Conservation (phyloP, 768 basidiomycete species). For the Gloeophyllum trabeum region DNA sequence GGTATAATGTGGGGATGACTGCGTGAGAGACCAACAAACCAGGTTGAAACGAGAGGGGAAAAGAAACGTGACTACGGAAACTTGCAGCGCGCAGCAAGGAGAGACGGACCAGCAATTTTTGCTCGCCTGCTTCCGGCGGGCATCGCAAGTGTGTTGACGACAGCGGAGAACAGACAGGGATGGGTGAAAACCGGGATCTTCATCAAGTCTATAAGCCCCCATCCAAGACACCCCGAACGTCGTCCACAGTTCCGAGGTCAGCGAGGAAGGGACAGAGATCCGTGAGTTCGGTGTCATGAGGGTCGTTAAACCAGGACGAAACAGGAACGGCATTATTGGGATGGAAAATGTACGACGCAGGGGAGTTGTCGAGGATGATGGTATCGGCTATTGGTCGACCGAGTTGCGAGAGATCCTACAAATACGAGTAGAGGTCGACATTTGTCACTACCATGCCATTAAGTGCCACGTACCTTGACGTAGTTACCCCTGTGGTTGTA, state of each 20-base stretch:
- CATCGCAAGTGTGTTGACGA: no score
- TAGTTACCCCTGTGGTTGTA: slow-evolving; percentile 99
- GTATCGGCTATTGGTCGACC: slow-evolving; percentile 89
- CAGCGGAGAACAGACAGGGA: no score
- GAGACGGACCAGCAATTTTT: no score
- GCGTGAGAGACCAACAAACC: not conserved
- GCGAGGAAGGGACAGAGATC: slow-evolving; percentile 91
- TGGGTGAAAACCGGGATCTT: no score
- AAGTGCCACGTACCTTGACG: slow-evolving; percentile 65
- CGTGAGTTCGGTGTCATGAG: slow-evolving; percentile 94
- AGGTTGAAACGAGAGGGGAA: no score
- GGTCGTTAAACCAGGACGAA: slow-evolving; percentile 99
- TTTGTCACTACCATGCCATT: not conserved
- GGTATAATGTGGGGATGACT: not conserved
- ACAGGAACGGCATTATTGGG: slow-evolving; percentile 98
- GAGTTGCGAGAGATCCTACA: slow-evolving; percentile 93
- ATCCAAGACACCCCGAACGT: slow-evolving; percentile 87
- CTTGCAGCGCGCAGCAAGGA: no score
- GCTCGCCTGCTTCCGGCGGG: no score
- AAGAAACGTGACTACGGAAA: no score
- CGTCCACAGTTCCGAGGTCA: slow-evolving; percentile 75
- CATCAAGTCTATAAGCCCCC: slow-evolving; percentile 64
- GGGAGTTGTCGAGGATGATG: slow-evolving; percentile 98
- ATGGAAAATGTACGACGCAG: slow-evolving; percentile 98
- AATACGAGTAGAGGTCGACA: not conserved